Evolutionary conservation across 805 yeast species (phyloP), one percentile per base, ranked within the genome.

Genomic region (Metschnikowia reukaufii): DNA sequence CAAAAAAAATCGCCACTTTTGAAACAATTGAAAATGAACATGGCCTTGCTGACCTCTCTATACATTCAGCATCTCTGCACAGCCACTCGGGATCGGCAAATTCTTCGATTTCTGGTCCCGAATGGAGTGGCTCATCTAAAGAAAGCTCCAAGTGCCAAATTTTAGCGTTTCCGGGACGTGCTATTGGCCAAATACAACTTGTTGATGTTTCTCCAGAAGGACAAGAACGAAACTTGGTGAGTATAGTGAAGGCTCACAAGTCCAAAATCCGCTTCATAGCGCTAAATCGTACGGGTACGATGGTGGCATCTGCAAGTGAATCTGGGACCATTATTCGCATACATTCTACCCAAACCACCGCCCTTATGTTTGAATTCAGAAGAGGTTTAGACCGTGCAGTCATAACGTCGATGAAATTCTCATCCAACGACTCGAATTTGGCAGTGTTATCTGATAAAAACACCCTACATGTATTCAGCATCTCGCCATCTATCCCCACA

Each of bases 371-470:
- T 59, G 97, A 89, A 62, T 91, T 91, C 59, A 74, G 98, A 56
- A 74, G 99, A 42, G 99, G 99, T 0, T 63, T 91, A 17, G 98
- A 94, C 64, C 77, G 83, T 43, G 97, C 97, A 1, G 72, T 76
- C 15, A 79, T 94, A 6, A 86, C 86, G 34, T 84, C 94, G 6
- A 83, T 94, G 84, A 82, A 82, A 44, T 90, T 92, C 62, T 84
- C 92, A 4, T 90, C 87, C 7, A 77, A 82, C 54, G 91, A 89
- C 39, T 65, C 81, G 9, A 79, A 82, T 57, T 71, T 94, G 40
- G 97, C 97, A 0, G 90, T 89, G 5, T 70, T 94, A 19, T 85
- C 96, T 13, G 96, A 89, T 66, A 94, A 92, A 61, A 84, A 82
- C 55, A 94, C 99, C 0, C 68, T 94, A 44, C 99, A 94, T 66